Percentiles rank a stretch among this genome's conserved stretches.
These are phyloP conservation scores for Helotiales sp. DNA, from an alignment of 2,329 filamentous ascomycete species.

Conservation along the genomic window DNA sequence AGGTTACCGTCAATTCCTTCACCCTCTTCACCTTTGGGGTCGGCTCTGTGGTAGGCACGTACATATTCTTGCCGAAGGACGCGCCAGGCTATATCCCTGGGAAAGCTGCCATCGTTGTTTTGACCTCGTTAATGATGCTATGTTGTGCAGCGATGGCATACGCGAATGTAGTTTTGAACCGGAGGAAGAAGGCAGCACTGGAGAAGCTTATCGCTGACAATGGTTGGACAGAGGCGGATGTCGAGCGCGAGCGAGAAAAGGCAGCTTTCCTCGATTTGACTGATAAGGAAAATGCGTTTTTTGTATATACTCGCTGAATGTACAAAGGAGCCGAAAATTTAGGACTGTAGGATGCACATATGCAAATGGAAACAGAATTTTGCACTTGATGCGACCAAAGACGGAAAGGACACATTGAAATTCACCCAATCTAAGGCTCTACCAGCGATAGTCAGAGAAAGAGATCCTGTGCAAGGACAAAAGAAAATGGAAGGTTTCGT, in stretches of 20 bases:
- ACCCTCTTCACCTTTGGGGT: neutral
- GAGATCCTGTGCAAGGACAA: too few species aligned
- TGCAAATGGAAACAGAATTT: too few species aligned
- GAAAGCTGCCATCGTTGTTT: neutral
- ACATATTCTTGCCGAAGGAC: neutral
- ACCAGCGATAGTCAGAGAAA: too few species aligned
- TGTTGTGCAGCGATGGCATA: neutral
- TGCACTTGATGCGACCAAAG: too few species aligned
- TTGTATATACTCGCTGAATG: neutral
- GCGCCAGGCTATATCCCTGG: neutral
- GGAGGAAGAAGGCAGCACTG: neutral
- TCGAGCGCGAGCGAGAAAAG: neutral
- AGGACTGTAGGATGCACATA: too few species aligned
- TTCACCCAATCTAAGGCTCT: too few species aligned
- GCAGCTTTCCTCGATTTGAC: neutral
- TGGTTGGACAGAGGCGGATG: neutral
- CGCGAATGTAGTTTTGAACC: neutral
- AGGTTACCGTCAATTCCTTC: neutral
- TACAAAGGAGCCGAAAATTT: too few species aligned
- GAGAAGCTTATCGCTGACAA: neutral
- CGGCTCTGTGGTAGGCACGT: neutral
- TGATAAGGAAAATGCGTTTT: neutral
- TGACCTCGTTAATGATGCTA: neutral
- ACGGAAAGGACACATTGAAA: too few species aligned
- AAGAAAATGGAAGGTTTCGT: too few species aligned